Conservation (phyloP, 495 filamentous ascomycete species). For the Chlorociboria aeruginascens region DNA sequence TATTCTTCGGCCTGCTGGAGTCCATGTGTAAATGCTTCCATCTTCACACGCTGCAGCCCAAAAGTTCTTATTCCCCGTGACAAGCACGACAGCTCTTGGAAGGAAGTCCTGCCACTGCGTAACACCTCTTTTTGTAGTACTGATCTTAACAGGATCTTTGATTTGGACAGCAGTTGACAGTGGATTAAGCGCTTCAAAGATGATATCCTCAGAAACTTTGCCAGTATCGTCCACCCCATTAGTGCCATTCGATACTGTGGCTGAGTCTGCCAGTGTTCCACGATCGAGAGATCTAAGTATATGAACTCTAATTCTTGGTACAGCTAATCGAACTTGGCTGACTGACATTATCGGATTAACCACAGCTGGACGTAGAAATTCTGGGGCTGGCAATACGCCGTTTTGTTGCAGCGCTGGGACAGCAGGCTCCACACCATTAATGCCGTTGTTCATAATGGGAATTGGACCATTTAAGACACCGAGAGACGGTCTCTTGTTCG, state of each 20-base stretch:
- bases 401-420: slow-evolving; percentile 36
- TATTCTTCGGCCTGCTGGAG: slow-evolving; percentile 79
- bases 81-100: slow-evolving; percentile 67
- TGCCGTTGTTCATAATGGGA: slow-evolving; percentile 61
- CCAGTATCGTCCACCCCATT: slow-evolving; percentile 41
- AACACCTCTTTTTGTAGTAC: slow-evolving; percentile 70
- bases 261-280: slow-evolving; percentile 22
- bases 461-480: slow-evolving; percentile 44
- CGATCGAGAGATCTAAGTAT: slow-evolving; percentile 50
- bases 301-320: slow-evolving; percentile 73
- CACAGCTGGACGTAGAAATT: slow-evolving; percentile 80
- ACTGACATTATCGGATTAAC: slow-evolving; percentile 66
- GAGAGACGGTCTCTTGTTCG: slow-evolving; percentile 47
- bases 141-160: slow-evolving; percentile 72
- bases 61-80: slow-evolving; percentile 79
- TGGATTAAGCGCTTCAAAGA: slow-evolving; percentile 67
- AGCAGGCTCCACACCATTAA: slow-evolving; percentile 64
- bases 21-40: slow-evolving; percentile 86
- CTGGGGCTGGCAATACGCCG: slow-evolving; percentile 65
- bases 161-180: slow-evolving; percentile 16
- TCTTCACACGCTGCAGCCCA: slow-evolving; percentile 93
- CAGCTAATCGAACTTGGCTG: slow-evolving; percentile 78
- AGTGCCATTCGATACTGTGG: slow-evolving; percentile 32
- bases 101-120: slow-evolving; percentile 89
- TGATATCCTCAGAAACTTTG: slow-evolving; percentile 47